These are phyloP conservation scores for Chamaecrista fasciculata DNA, from an alignment of 306 rosid species.

Conservation along the genomic window DNA sequence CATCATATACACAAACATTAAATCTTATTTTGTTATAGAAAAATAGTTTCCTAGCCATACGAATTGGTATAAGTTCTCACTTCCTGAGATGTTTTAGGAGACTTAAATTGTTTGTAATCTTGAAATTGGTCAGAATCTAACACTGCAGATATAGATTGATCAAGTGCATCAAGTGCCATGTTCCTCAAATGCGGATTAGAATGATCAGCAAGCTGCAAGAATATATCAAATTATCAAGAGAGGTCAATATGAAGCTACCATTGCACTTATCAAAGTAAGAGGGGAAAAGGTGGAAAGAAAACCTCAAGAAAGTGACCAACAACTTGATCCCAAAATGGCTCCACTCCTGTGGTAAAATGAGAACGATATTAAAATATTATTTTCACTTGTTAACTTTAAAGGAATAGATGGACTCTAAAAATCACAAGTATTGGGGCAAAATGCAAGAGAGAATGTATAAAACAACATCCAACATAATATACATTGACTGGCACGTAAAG, in stretches of 20 bases:
- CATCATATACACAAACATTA: conserved; percentile 23
- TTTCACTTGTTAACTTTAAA: conserved; percentile 7
- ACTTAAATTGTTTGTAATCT: conserved; percentile 47
- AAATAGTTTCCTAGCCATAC: conserved; percentile 17
- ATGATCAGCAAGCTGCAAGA: conserved; percentile 84
- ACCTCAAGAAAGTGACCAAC: conserved; percentile 93
- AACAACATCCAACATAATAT: conserved; percentile 25
- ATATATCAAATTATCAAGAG: conserved; percentile 26
- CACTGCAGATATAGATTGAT: conserved; percentile 90
- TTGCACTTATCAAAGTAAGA: conserved; percentile 17
- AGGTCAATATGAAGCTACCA: conserved; percentile 29
- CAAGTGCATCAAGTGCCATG: conserved; percentile 90
- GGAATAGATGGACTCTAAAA: conserved; percentile 18
- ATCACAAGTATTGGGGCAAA: conserved; percentile 15
- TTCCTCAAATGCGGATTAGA: conserved; percentile 80
- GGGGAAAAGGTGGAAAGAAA: conserved; percentile 7
- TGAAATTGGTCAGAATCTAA: conserved; percentile 74
- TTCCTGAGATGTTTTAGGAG: conserved; percentile 46
- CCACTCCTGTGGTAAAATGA: conserved; percentile 63
- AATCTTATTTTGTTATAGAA: conserved; percentile 28
- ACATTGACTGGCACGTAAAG: conserved; percentile 20
- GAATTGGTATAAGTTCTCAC: conserved; percentile 49
- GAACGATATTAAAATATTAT: conserved; percentile 2
- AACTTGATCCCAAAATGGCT: conserved; percentile 94
- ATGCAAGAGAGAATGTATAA: not conserved